Evolutionary conservation across 139 green algal genomes (phyloP).

Genomic region (Chlamydomonas incerta): DNA sequence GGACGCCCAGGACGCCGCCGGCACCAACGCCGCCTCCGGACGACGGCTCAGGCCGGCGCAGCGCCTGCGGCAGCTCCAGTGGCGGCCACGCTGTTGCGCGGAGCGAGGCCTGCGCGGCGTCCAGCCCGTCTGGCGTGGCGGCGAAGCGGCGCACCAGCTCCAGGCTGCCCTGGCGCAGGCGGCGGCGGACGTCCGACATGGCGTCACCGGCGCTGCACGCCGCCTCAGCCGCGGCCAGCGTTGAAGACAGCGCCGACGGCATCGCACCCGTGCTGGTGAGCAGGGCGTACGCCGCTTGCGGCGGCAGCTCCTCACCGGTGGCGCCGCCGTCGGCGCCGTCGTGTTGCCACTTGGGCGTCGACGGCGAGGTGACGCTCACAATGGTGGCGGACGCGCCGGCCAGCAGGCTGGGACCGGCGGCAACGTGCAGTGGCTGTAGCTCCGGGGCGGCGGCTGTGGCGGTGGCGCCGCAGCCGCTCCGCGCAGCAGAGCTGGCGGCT

Average conservation of each 20-base stretch:
- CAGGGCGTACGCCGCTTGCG: no score
- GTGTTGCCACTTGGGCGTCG: background rate
- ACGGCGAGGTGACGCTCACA: constrained; percentile 6
- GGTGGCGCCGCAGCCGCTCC: no score
- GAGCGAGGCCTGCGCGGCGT: background rate
- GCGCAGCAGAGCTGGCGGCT: background rate
- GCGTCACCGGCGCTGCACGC: background rate
- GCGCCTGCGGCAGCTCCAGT: constrained; percentile 1
- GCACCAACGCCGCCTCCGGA: background rate
- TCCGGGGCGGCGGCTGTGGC: background rate
- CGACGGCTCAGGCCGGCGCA: background rate
- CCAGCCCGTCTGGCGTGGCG: constrained; percentile 24
- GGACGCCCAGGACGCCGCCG: background rate
- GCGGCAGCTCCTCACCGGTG: background rate
- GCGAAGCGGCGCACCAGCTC: constrained; percentile 26
- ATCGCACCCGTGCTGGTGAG: no score
- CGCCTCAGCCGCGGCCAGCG: background rate
- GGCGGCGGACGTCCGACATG: constrained; percentile 4
- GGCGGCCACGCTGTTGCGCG: background rate
- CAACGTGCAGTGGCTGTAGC: background rate
- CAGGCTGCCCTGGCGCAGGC: constrained; percentile 27
- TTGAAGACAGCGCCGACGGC: no score
- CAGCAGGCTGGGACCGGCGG: background rate
- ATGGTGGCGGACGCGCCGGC: constrained; percentile 27
- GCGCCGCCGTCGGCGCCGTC: background rate